Evolutionary conservation across 371 early-diverging fungal species (phyloP), one percentile per base, ranked within the genome.

Genomic region (Rhizopus arrhizus): DNA sequence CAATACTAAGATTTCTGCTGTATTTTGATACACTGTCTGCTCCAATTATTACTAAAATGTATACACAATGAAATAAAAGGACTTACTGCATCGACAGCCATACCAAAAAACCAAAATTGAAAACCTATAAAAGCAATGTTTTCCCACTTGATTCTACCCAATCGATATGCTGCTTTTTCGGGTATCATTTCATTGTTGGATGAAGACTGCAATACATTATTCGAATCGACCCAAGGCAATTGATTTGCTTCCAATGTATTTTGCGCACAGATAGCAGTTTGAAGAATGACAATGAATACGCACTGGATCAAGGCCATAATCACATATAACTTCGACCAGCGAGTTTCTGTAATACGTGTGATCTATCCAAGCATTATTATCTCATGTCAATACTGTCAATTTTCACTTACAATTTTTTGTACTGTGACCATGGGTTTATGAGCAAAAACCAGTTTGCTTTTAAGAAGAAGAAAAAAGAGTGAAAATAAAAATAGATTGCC

Each of bases 81-180:
- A 48, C 70, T 64, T 77, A 75, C 80, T 35, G 81, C 81, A 61
- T 81, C 81, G 31, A 81, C 62, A 2, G 64, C 65, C 69, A 69
- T 69, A 34, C 61, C 61, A n/a, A 69, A 35, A 41, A 64, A 69
- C 70, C 70, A 70, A 11, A 63, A 38, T 53, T 70, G 70, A 16
- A 70, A 70, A 2, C 67, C 67, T 28, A 70, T 70, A 49, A 70
- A 70, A 1, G 70, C 67, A 42, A 70, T 62, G 32, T 70, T 70
- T 28, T 70, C 70, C 70, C 70, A 70, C 40, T 69, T 64, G 9
- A 69, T 69, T 58, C 69, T 40, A 15, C 53, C 60, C 1, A 69
- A 35, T 34, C 69, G 36, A 49, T 69, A 61, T 22, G 53, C 57
- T 6, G 69, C 69, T 34, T 47, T 34, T 5, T 64, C 16, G 1